A percentile compares a stretch with the other conserved stretches of the same genome.
phyloP scores from a whole-genome alignment of 257 asterid genomes.

The Solanum acaule region DNA sequence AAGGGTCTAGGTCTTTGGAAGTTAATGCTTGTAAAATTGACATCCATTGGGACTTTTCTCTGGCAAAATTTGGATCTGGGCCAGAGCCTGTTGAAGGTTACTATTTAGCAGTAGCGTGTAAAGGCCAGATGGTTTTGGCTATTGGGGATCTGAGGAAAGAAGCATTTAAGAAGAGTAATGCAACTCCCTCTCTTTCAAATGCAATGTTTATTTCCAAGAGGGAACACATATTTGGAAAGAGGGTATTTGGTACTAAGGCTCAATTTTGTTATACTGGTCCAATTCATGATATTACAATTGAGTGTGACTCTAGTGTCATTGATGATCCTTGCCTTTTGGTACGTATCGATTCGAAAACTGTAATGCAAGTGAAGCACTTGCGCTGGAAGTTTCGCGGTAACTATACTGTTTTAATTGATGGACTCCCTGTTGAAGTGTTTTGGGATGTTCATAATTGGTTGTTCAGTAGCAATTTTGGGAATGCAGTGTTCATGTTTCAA shows the following conservation, averaged over 20 bases:
- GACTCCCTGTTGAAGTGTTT: slow-evolving; percentile 69
- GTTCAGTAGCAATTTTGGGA: slow-evolving; percentile 52
- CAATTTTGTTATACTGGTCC: slow-evolving; percentile 60
- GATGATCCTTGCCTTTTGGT: slow-evolving; percentile 57
- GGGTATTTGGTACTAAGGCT: slow-evolving; percentile 53
- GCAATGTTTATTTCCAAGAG: slow-evolving; percentile 58
- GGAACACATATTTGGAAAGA: slow-evolving; percentile 69
- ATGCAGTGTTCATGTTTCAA: slow-evolving; percentile 74
- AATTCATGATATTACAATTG: slow-evolving; percentile 67
- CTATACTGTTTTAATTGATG: slow-evolving; percentile 59
- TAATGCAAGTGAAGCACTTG: slow-evolving; percentile 68
- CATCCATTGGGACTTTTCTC: slow-evolving; percentile 71
- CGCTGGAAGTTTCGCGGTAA: slow-evolving; percentile 89
- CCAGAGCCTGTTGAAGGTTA: slow-evolving; percentile 85
- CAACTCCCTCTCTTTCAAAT: slow-evolving; percentile 26
- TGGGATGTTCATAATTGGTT: slow-evolving; percentile 95
- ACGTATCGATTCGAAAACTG: slow-evolving; percentile 51
- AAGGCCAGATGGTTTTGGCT: slow-evolving; percentile 53
- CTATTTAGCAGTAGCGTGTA: slow-evolving; percentile 54
- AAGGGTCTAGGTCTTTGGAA: slow-evolving; percentile 61
- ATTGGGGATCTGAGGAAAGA: slow-evolving; percentile 81
- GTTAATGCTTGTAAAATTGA: slow-evolving; percentile 50
- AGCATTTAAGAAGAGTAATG: slow-evolving; percentile 68
- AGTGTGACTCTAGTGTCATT: slow-evolving; percentile 37
- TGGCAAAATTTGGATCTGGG: slow-evolving; percentile 74